These are phyloP conservation scores for Xylaria sp. DNA, from an alignment of 2,329 filamentous ascomycete genomes.

Conservation along the genomic window DNA sequence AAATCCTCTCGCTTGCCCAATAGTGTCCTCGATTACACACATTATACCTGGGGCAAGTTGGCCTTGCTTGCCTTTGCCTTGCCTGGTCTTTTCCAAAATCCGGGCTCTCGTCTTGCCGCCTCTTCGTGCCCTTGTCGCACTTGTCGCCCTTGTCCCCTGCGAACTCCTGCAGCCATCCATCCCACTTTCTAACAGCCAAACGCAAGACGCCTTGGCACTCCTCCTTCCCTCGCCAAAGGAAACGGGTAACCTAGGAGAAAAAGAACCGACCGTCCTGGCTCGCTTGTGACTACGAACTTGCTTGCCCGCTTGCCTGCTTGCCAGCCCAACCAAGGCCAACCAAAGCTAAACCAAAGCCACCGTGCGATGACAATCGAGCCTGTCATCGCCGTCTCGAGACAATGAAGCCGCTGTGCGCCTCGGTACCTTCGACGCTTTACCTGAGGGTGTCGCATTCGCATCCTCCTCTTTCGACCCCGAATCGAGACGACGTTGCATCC, in stretches of 20 bases:
- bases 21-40: background rate
- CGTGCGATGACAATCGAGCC: conserved; percentile 34
- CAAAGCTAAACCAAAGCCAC: conserved; percentile 5
- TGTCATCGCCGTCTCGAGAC: conserved; percentile 40
- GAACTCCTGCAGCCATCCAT: conserved; percentile 31
- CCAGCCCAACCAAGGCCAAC: conserved; percentile 3
- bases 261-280: background rate
- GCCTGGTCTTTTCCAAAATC: conserved; percentile 29
- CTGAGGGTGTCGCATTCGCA: conserved; percentile 39
- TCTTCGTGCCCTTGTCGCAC: background rate
- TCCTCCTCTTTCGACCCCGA: conserved; percentile 30
- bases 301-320: conserved; percentile 1
- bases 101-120: conserved; percentile 24
- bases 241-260: background rate
- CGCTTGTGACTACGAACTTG: background rate
- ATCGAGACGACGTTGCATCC: conserved; percentile 42
- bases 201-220: conserved; percentile 11
- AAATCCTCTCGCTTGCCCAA: conserved; percentile 1
- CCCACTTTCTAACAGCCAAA: conserved; percentile 18
- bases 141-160: conserved; percentile 29
- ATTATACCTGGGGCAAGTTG: too few species aligned
- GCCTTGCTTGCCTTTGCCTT: too few species aligned
- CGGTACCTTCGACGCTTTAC: conserved; percentile 42
- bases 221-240: background rate
- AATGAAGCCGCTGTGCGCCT: conserved; percentile 43